Conservation (phyloP, 2,329 filamentous ascomycete species). For the Aspergillus sp. region DNA sequence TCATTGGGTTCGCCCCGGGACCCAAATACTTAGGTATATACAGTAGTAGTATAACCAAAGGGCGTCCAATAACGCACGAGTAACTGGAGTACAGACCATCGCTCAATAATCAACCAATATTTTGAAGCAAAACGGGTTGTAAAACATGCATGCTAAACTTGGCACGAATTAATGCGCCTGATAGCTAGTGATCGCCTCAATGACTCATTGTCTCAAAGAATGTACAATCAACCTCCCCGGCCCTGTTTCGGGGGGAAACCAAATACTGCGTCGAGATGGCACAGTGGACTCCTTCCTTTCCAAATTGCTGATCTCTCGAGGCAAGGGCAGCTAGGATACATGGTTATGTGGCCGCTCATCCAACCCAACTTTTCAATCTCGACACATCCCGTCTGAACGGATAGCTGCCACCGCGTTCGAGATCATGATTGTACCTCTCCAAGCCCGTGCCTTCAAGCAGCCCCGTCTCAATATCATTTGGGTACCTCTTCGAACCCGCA, state of each 20-base stretch:
- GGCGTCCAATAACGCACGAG: neutral
- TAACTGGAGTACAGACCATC: no score
- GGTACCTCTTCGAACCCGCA: constrained; percentile 23
- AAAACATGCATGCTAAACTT: neutral
- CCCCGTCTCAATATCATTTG: constrained; percentile 22
- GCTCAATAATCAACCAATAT: neutral
- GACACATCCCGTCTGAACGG: constrained; percentile 39
- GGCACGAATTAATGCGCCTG: neutral
- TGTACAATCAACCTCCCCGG: neutral
- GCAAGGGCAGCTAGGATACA: neutral
- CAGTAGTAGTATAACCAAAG: neutral
- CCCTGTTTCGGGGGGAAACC: neutral
- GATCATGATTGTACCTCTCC: constrained; percentile 27
- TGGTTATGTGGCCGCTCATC: constrained; percentile 2
- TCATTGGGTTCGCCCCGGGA: neutral
- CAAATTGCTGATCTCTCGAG: neutral
- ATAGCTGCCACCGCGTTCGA: constrained; percentile 29
- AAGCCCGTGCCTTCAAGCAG: constrained; percentile 19
- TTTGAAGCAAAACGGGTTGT: neutral
- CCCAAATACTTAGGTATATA: no score
- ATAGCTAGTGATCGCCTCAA: neutral
- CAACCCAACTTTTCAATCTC: constrained; percentile 38
- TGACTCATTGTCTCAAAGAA: constrained; percentile 7
- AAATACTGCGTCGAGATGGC: neutral
- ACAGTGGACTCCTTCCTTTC: neutral